Conservation (phyloP, 352 stramenopile genomes). For the Pythium brassicae region DNA sequence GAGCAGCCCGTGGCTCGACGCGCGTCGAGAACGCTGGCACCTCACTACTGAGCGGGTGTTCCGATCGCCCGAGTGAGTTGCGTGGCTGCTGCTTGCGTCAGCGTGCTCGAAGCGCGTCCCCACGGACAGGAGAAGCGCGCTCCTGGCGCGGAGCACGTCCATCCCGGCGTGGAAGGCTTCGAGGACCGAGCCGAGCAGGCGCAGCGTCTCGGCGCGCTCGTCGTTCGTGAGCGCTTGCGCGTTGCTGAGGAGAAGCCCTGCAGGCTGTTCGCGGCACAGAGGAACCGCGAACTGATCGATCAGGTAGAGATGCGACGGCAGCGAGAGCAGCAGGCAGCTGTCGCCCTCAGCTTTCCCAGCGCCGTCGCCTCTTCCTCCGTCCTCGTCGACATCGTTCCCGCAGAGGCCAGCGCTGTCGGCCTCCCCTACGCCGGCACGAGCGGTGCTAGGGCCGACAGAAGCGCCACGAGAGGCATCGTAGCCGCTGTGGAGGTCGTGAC, state of each 20-base stretch:
- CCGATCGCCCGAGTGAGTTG: no score
- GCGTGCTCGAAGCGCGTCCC: conserved; percentile 5
- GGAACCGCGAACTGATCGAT: conserved; percentile 16
- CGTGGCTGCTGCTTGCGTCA: neutral
- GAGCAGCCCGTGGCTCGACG: conserved; percentile 6
- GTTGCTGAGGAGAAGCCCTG: neutral
- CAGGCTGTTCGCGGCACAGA: conserved; percentile 12
- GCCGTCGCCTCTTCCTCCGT: no score
- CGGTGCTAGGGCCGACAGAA: neutral
- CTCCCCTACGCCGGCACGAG: neutral
- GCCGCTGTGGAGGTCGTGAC: conserved; percentile 27
- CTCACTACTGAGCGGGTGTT: neutral
- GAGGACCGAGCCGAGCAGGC: conserved; percentile 19
- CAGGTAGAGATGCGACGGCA: conserved; percentile 25
- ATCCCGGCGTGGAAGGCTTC: conserved; percentile 15
- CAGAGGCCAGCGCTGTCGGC: neutral
- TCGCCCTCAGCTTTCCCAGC: no score
- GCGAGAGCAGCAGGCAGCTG: conserved; percentile 19
- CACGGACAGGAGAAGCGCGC: conserved; percentile 18
- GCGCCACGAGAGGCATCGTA: neutral
- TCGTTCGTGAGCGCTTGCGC: conserved; percentile 6
- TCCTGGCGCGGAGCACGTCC: conserved; percentile 24
- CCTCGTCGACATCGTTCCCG: neutral
- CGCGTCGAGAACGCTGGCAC: neutral
- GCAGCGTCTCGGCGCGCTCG: conserved; percentile 19